These are phyloP conservation scores for Colletotrichum higginsianum DNA, from an alignment of 2,329 filamentous ascomycete species.

Conservation along the genomic window DNA sequence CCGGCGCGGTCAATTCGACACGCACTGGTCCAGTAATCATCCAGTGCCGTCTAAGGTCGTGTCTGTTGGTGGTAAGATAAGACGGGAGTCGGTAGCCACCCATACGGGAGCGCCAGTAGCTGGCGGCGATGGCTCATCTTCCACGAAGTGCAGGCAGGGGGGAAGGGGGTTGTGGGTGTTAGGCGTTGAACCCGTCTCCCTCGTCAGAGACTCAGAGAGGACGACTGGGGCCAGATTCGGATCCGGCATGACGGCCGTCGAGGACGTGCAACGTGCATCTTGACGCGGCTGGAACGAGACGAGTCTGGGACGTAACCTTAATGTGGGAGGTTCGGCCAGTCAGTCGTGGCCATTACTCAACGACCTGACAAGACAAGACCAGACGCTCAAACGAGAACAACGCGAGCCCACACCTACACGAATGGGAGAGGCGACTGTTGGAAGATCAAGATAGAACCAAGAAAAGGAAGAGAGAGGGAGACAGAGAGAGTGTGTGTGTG, in stretches of 20 bases:
- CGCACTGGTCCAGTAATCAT: background rate
- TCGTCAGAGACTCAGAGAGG: slow-evolving; percentile 17
- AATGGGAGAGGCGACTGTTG: background rate
- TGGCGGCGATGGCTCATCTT: background rate
- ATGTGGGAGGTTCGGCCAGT: slow-evolving; percentile 24
- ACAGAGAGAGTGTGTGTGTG: background rate
- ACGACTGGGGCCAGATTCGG: slow-evolving; percentile 23
- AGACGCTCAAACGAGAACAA: background rate
- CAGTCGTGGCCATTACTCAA: slow-evolving; percentile 19
- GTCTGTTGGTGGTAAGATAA: background rate
- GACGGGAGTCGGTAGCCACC: background rate
- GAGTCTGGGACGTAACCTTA: slow-evolving; percentile 42
- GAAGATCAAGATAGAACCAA: background rate
- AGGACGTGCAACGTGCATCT: slow-evolving; percentile 29
- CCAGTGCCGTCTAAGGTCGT: background rate
- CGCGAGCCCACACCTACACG: background rate
- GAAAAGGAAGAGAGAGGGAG: background rate
- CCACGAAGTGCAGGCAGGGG: background rate
- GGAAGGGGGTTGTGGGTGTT: background rate
- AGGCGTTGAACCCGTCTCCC: slow-evolving; percentile 14
- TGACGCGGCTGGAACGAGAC: slow-evolving; percentile 40
- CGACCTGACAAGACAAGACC: slow-evolving; percentile 24
- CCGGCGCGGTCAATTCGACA: slow-evolving; percentile 1
- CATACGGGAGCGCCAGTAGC: background rate
- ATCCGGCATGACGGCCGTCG: slow-evolving; percentile 16